Evolutionary conservation across 2,329 filamentous ascomycete genomes (phyloP), one percentile per base, ranked within the genome.

Genomic region (Aspergillus vadensis): DNA sequence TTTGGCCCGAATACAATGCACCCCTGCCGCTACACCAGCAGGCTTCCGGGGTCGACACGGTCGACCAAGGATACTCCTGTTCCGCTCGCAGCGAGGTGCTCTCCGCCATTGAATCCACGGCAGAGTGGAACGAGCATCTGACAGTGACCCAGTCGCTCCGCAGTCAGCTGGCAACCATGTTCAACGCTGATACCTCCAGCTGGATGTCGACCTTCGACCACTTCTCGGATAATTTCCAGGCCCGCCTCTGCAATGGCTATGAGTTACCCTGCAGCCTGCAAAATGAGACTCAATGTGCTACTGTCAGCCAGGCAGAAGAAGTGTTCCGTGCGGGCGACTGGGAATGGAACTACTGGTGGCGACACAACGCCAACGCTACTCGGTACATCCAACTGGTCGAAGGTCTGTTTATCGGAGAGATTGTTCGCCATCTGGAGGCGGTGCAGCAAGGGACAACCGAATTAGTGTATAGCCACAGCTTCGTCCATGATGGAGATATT

Each of bases 281-380:
- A 0, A 68, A 77, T 50, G 58, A 59, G 0, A 68, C 68, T 0
- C 57, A 65, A 3, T 78, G 76, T 54, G 75, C 74, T n/a, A 76
- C 68, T 0, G 61, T 44, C 32, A 57, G 66, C 0, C 72, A 76
- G 61, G 75, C 72, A 0, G 57, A 77, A 1, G 70, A 76, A 54
- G 74, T 75, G 8, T 78, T 78, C 63, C 74, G 76, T 30, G 75
- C 74, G 1, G 76, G 76, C 5, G 76, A 78, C 51, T 78, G 76
- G 76, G 74, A 76, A 55, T 78, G 74, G 72, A 77, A 78, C 50
- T 78, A 77, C 63, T 77, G 73, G 64, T 78, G 74, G 74, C 71
- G 75, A 7, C 62, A 63, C 3, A 77, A 73, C 43, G 65, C 69
- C 0, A 68, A 77, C 43, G 74, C 67, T 3, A 67, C 64, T n/a